Base-by-base conservation (phyloP, 2,329 filamentous ascomycete species). In the Rugonectria rugulosa region DNA sequence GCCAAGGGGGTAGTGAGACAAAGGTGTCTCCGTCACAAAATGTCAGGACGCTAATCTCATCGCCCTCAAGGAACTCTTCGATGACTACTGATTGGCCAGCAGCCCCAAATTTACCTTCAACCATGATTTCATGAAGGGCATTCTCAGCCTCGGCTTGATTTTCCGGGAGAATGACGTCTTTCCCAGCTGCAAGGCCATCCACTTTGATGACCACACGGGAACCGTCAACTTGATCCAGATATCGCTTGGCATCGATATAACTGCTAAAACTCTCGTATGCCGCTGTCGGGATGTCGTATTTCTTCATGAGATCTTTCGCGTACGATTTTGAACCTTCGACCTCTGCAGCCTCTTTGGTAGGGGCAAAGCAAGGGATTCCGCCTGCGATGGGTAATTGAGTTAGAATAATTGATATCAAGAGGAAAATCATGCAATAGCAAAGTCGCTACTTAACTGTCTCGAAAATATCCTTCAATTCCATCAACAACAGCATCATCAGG, bases 311-410 rank as follows among this genome's bases (percentile, higher is more conserved):
- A 67, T 90, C 87, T 68, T 93, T 92, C 32, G 87, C 86, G 69
- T 90, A 92, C 2, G 88, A 84, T 74, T 93, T 93, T 65, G 86
- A 90, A 34, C 90, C 90, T 70, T 93, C 90, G 81, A 93, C 87
- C 31, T 81, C 79, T 9, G 90, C 89, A 10, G 90, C 89, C 20
- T 81, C 80, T 68, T 87, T 41, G 82, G 84, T 2, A n/a, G 90
- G 90, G 0, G 88, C 89, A 67, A 92, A 92, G 63, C 81, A 85
- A 53, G 80, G 78, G 63, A 91, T 86, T 4, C 78, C 79, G 36
- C 77, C 82, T 57, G 12, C n/a, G n/a, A 5, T 4, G 3, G 10
- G 3, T 34, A 8, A 29, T 15, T 15, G 12, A 20, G 11, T 10
- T 6, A 15, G 9, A 14, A 12, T 20, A n/a, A 29, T 26, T 34